Conservation (phyloP, 1,284 basidiomycete species). For the Ganoderma leucocontextum region DNA sequence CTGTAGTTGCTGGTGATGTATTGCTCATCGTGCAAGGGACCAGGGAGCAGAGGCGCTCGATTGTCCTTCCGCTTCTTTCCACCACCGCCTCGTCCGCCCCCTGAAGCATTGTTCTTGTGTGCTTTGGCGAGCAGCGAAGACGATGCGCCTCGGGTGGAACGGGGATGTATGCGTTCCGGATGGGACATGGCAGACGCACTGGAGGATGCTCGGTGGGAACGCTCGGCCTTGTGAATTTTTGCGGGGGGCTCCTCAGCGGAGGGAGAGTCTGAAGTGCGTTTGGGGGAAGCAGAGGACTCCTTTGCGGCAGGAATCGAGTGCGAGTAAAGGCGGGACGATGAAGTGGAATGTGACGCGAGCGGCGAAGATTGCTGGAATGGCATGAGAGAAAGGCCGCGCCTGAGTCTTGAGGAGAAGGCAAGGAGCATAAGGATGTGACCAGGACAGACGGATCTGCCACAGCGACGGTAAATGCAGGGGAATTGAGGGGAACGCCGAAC, state of each 20-base stretch:
- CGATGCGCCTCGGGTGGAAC: constrained; percentile 27
- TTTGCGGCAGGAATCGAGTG: constrained; percentile 30
- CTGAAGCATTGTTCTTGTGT: constrained; percentile 31
- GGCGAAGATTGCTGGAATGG: constrained; percentile 49
- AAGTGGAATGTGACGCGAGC: constrained; percentile 35
- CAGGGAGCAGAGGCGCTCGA: constrained; percentile 29
- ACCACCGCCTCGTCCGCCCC: constrained; percentile 23
- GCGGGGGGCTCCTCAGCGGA: constrained; percentile 32
- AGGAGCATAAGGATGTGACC: constrained; percentile 53
- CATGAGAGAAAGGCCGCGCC: constrained; percentile 63
- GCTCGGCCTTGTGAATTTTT: constrained; percentile 37
- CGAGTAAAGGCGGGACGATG: constrained; percentile 37
- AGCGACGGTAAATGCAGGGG: constrained; percentile 9
- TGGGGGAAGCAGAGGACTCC: constrained; percentile 29
- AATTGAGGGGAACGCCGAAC: constrained; percentile 5
- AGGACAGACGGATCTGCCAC: constrained; percentile 28
- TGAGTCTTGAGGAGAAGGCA: constrained; percentile 53
- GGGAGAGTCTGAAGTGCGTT: constrained; percentile 27
- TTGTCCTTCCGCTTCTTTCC: constrained; percentile 28
- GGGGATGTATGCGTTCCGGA: constrained; percentile 24
- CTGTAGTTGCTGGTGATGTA: constrained; percentile 41
- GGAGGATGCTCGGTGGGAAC: constrained; percentile 1
- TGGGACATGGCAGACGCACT: constrained; percentile 28
- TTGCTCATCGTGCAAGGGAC: constrained; percentile 40
- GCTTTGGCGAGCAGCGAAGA: constrained; percentile 33